Conservation (phyloP, 495 filamentous ascomycete species). For the Thozetella sp. region DNA sequence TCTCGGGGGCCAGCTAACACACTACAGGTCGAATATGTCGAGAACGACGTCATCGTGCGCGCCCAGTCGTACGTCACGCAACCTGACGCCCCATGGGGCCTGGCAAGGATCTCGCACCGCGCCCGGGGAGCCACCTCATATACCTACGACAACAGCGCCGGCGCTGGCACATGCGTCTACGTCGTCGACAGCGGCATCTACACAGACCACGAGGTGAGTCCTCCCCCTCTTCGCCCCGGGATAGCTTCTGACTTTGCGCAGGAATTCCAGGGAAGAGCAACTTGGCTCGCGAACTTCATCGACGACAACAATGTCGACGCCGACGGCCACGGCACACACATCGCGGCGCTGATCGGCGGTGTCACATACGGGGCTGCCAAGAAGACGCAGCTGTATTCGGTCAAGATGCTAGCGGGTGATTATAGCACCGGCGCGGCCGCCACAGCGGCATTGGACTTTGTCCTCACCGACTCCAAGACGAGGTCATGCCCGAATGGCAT, state of each 20-base stretch:
- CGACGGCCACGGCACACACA: too few relatives aligned
- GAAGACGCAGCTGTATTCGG: too few relatives aligned
- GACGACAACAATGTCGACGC: too few relatives aligned
- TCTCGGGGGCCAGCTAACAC: too few relatives aligned
- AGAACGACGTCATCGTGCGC: slow-evolving; percentile 45
- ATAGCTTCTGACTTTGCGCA: slow-evolving; percentile 21
- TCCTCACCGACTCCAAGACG: slow-evolving; percentile 30
- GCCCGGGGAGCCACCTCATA: slow-evolving; percentile 47
- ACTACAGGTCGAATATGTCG: slow-evolving; percentile 55
- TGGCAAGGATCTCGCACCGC: slow-evolving; percentile 60
- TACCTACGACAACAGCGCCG: slow-evolving; percentile 60
- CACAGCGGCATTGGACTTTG: too few relatives aligned
- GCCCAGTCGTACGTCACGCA: slow-evolving; percentile 45
- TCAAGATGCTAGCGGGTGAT: too few relatives aligned
- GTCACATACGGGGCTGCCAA: too few relatives aligned
- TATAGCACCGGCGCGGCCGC: too few relatives aligned
- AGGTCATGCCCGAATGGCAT: slow-evolving; percentile 33
- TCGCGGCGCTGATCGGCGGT: too few relatives aligned
- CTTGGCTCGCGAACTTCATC: slow-evolving; percentile 38
- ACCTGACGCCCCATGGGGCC: slow-evolving; percentile 56
- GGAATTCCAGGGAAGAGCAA: slow-evolving; percentile 8
- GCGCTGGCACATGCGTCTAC: slow-evolving; percentile 58
- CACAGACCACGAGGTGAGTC: slow-evolving; percentile 43
- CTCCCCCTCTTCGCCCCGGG: slow-evolving; percentile 19
- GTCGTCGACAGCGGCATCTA: slow-evolving; percentile 65